These are phyloP conservation scores for Diaporthe citrichinensis DNA, from an alignment of 2,329 filamentous ascomycete genomes.

Conservation along the genomic window DNA sequence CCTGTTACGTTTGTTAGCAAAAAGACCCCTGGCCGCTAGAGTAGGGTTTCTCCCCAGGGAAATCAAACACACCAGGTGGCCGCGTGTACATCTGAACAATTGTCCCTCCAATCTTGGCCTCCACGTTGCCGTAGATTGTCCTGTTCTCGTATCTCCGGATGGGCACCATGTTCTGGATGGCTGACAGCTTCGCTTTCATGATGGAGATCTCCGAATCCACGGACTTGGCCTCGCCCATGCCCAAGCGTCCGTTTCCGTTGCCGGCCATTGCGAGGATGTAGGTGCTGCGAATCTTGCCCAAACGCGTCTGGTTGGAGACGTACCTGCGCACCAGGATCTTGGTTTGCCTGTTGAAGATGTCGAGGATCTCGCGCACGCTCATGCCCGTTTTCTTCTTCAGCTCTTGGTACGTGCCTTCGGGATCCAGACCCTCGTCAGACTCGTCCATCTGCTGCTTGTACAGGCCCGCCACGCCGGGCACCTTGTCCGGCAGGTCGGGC, in stretches of 20 bases:
- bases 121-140: conserved; percentile 89
- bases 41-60: not conserved
- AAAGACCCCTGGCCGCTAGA: not conserved
- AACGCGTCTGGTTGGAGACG: conserved; percentile 93
- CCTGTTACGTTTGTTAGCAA: conserved; percentile 65
- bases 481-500: conserved; percentile 64
- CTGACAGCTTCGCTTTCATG: conserved; percentile 82
- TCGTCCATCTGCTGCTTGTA: conserved; percentile 65
- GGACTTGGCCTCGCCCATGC: conserved; percentile 91
- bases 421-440: conserved; percentile 65
- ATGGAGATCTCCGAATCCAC: conserved; percentile 78
- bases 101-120: conserved; percentile 89
- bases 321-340: conserved; percentile 82
- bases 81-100: conserved; percentile 85
- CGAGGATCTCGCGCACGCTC: conserved; percentile 64
- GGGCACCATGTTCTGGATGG: conserved; percentile 94
- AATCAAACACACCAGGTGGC: conserved; percentile 80
- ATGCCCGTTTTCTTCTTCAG: conserved; percentile 70
- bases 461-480: conserved; percentile 66
- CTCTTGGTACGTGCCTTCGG: conserved; percentile 64
- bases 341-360: conserved; percentile 62
- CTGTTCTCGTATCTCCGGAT: conserved; percentile 90
- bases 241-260: conserved; percentile 87
- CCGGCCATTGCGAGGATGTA: conserved; percentile 88
- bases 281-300: conserved; percentile 88